A percentile compares a stretch with the other conserved stretches of the same genome.
Evolutionary conservation across 768 basidiomycete genomes (phyloP).

Genomic region (Phylloporus sp.): DNA sequence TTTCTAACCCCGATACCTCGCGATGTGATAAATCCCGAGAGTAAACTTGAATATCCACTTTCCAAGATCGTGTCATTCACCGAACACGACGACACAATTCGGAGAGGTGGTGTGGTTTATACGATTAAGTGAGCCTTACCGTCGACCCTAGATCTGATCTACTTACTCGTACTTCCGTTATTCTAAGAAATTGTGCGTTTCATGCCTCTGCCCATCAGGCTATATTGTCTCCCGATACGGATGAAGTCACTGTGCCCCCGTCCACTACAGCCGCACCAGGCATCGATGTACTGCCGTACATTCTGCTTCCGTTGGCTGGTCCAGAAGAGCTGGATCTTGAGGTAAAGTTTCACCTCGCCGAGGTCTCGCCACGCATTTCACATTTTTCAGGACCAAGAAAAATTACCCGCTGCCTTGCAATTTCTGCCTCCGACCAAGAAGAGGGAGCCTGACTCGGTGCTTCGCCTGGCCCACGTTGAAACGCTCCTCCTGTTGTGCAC

Average conservation of each 20-base stretch:
- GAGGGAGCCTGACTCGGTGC: constrained; percentile 70
- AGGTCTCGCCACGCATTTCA: not conserved
- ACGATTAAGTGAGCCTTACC: constrained; percentile 66
- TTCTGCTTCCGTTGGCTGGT: constrained; percentile 88
- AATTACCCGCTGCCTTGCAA: constrained; percentile 76
- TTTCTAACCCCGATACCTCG: constrained; percentile 66
- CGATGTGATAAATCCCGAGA: constrained; percentile 41
- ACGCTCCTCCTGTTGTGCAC: constrained; percentile 85
- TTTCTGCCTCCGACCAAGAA: constrained; percentile 81
- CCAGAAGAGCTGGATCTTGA: constrained; percentile 94
- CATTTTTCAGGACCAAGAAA: constrained; percentile 92
- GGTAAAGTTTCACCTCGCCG: constrained; percentile 35
- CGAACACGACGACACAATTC: constrained; percentile 81
- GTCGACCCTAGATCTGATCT: constrained; percentile 1
- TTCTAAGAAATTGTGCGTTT: constrained; percentile 72
- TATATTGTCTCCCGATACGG: constrained; percentile 62
- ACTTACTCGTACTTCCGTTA: constrained; percentile 10
- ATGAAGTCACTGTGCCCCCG: constrained; percentile 50
- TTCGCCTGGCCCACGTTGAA: constrained; percentile 85
- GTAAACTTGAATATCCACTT: constrained; percentile 69
- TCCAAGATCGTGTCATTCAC: constrained; percentile 82
- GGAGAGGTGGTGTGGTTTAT: constrained; percentile 82
- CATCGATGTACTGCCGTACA: constrained; percentile 76
- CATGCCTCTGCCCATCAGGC: constrained; percentile 63
- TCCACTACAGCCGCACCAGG: constrained; percentile 61